These are phyloP conservation scores for Scytalidium lignicola DNA, from an alignment of 2,329 filamentous ascomycete species.

Conservation along the genomic window DNA sequence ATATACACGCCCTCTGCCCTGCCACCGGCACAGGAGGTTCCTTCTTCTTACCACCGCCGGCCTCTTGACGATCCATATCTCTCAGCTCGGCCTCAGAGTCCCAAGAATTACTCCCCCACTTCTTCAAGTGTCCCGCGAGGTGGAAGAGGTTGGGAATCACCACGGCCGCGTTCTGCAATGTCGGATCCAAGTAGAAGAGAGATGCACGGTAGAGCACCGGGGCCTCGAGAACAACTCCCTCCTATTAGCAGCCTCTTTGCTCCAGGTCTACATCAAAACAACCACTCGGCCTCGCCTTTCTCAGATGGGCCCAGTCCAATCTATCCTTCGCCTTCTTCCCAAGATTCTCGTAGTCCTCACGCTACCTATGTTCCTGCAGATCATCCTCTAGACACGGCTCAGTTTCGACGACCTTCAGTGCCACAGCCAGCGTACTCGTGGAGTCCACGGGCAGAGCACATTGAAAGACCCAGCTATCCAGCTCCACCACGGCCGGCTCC, in stretches of 20 bases:
- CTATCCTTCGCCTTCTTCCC: conserved; percentile 22
- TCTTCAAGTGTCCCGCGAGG: neutral
- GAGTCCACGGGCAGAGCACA: conserved; percentile 16
- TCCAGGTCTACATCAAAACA: conserved; percentile 13
- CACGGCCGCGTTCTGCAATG: conserved; percentile 17
- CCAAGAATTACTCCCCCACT: neutral
- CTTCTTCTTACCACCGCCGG: neutral
- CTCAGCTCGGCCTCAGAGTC: neutral
- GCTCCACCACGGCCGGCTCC: conserved; percentile 16
- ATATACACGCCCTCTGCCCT: conserved; percentile 16
- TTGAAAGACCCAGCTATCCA: conserved; percentile 20
- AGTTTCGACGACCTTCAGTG: conserved; percentile 19
- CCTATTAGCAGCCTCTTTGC: conserved; percentile 28
- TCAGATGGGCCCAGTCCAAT: conserved; percentile 24
- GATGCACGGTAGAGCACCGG: neutral
- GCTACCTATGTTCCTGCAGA: conserved; percentile 21
- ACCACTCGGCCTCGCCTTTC: conserved; percentile 22
- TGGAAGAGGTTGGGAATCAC: conserved; percentile 12
- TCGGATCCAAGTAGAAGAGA: conserved; percentile 7
- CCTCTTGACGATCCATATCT: neutral
- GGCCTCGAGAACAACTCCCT: conserved; percentile 25
- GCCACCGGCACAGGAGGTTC: neutral
- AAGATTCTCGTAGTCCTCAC: conserved; percentile 17
- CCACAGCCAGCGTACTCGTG: conserved; percentile 14
- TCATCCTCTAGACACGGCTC: conserved; percentile 18